These are phyloP conservation scores for Neurospora tetrasperma DNA, from an alignment of 495 filamentous ascomycete species.

Conservation along the genomic window DNA sequence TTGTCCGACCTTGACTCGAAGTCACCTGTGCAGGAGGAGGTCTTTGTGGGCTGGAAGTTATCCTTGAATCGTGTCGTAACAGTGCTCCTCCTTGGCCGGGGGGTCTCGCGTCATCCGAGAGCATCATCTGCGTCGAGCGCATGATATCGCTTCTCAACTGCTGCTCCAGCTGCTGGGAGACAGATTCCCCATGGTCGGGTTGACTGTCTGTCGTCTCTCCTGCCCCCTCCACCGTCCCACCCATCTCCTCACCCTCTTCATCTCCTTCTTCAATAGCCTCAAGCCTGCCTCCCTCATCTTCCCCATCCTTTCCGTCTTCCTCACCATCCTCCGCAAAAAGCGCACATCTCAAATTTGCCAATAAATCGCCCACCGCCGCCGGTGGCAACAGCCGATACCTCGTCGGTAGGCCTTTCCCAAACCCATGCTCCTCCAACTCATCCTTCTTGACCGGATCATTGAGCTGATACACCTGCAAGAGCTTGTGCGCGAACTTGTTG, in stretches of 20 bases:
- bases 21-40: not conserved
- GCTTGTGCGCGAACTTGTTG: conserved; percentile 33
- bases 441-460: conserved; percentile 37
- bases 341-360: conserved; percentile 34
- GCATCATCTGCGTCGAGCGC: conserved; percentile 29
- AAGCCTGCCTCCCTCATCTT: conserved; percentile 4
- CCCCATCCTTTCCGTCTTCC: not conserved
- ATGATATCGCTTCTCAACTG: conserved; percentile 36
- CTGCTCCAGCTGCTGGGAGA: conserved; percentile 37
- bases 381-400: conserved; percentile 34
- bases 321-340: conserved; percentile 25
- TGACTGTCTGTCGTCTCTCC: not conserved
- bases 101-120: not conserved
- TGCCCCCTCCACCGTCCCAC: not conserved
- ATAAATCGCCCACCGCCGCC: conserved; percentile 34
- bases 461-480: conserved; percentile 42
- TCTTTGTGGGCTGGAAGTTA: not conserved
- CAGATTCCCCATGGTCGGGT: conserved; percentile 9
- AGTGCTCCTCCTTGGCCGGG: not conserved
- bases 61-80: not conserved
- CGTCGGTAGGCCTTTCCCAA: conserved; percentile 28
- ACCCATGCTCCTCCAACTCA: conserved; percentile 32
- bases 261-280: not conserved
- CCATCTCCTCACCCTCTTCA: conserved; percentile 2
- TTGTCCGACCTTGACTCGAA: not conserved